Evolutionary conservation across 1,284 basidiomycete species (phyloP), one percentile per base, ranked within the genome.

Genomic region (Ceratobasidium sp.): DNA sequence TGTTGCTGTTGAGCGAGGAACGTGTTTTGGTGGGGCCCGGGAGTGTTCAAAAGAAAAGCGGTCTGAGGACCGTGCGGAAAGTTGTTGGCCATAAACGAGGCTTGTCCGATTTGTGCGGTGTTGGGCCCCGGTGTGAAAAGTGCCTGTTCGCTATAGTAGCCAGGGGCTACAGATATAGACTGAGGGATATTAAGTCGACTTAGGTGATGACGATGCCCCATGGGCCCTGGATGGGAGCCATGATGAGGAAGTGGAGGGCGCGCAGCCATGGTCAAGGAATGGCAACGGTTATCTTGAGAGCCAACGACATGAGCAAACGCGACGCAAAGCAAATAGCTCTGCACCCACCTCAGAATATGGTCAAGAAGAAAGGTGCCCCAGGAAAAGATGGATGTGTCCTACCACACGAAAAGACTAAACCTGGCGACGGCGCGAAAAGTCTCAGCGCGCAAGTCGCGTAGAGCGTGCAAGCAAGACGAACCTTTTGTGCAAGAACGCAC

Each of bases 161-260:
- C 27, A 27, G 66, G 66, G 3, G 34, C 37, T 13, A 69, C 48
- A 7, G 66, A 69, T 43, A 69, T 69, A 19, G 66, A 69, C 43
- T 69, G 66, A 8, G 66, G 66, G 34, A 69, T 34, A 31, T 69
- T 53, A 1, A 69, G 66, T 31, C 66, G 53, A 11, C 34, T 27
- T 16, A 69, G 54, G 27, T 69, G 66, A 34, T 69, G 66, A 24
- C 66, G 66, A 24, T 69, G 66, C 16, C 37, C n/a, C 66, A 54
- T 53, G 13, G 66, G 53, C 34, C 66, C 66, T 56, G 66, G 66
- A 54, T 69, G 66, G 39, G 66, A 69, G 53, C 66, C 66, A 41
- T 56, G 66, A 29, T 69, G 66, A 53, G 66, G 66, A 41, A 69
- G 66, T 69, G 66, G 66, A 46, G 66, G 66, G 66, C 66, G 66